Conservation (phyloP, 2,329 filamentous ascomycete genomes). For the Lojkania enalia region DNA sequence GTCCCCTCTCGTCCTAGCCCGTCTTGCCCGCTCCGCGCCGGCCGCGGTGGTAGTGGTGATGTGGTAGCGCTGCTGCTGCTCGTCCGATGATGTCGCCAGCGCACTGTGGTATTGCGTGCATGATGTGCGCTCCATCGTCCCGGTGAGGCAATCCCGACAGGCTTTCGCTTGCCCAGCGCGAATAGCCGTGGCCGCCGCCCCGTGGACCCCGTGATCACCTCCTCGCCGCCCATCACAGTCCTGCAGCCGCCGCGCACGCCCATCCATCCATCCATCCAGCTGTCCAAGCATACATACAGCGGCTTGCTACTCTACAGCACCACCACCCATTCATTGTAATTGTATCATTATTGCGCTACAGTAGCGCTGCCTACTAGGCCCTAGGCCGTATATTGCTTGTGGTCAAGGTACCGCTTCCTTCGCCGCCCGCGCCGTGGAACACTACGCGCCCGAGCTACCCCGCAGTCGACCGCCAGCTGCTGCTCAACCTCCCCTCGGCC, state of each 20-base stretch:
- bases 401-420: not conserved
- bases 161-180: not conserved
- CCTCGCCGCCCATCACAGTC: not conserved
- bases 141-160: constrained; percentile 5
- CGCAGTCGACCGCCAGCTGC: constrained; percentile 3
- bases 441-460: constrained; percentile 1
- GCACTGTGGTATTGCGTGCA: constrained; percentile 7
- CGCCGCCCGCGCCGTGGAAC: not conserved
- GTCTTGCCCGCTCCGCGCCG: not conserved
- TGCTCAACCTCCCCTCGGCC: constrained; percentile 3
- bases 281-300: not conserved
- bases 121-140: constrained; percentile 6
- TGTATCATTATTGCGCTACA: not conserved
- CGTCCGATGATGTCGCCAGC: not conserved
- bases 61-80: no score
- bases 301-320: not conserved
- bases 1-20: no score
- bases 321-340: not conserved
- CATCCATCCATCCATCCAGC: not conserved
- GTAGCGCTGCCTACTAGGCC: not conserved
- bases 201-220: not conserved
- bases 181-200: not conserved
- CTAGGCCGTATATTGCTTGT: not conserved
- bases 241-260: not conserved
- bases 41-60: no score